Percentiles rank a stretch among this genome's conserved stretches.
Conservation (phyloP, 2,329 filamentous ascomycete species). For the Gremmenia infestans region DNA sequence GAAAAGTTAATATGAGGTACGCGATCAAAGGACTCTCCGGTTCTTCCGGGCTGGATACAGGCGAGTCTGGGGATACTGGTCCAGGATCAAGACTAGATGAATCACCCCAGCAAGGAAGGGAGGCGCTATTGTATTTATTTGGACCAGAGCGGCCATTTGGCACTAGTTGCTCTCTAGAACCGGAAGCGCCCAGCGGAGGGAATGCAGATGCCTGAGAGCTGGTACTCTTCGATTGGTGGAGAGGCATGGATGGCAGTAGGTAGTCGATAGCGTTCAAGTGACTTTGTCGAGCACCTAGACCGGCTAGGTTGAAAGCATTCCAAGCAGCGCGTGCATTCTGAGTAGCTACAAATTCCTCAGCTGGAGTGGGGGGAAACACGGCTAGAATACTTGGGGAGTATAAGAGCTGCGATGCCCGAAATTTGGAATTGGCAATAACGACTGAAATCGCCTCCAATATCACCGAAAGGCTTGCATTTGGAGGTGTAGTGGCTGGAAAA, state of each 20-base stretch:
- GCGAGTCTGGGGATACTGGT: slow-evolving; percentile 11
- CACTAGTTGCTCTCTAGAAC: slow-evolving; percentile 35
- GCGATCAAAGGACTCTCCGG: slow-evolving; percentile 67
- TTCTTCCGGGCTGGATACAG: slow-evolving; percentile 45
- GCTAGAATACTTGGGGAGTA: slow-evolving; percentile 65
- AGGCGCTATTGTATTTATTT: slow-evolving; percentile 17
- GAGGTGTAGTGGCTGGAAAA: slow-evolving; percentile 58
- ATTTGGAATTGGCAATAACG: slow-evolving; percentile 74
- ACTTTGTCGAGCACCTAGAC: slow-evolving; percentile 33
- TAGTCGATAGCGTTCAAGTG: slow-evolving; percentile 57
- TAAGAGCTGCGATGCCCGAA: slow-evolving; percentile 66
- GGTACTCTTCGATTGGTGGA: slow-evolving; percentile 35
- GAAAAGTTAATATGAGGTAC: slow-evolving; percentile 64
- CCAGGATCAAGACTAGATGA: slow-evolving; percentile 11
- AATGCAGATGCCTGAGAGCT: slow-evolving; percentile 41
- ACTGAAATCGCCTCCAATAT: slow-evolving; percentile 73
- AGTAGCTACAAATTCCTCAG: slow-evolving; percentile 45
- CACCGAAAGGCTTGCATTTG: slow-evolving; percentile 55
- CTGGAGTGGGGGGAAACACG: slow-evolving; percentile 53
- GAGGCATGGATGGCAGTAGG: slow-evolving; percentile 53
- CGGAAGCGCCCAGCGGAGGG: slow-evolving; percentile 46
- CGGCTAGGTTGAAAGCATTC: slow-evolving; percentile 49
- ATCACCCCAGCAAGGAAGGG: slow-evolving; percentile 20
- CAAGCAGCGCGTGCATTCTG: slow-evolving; percentile 47
- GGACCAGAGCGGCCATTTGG: slow-evolving; percentile 18